Evolutionary conservation across 306 rosid genomes (phyloP).

Genomic region (Cucumis cinereus): DNA sequence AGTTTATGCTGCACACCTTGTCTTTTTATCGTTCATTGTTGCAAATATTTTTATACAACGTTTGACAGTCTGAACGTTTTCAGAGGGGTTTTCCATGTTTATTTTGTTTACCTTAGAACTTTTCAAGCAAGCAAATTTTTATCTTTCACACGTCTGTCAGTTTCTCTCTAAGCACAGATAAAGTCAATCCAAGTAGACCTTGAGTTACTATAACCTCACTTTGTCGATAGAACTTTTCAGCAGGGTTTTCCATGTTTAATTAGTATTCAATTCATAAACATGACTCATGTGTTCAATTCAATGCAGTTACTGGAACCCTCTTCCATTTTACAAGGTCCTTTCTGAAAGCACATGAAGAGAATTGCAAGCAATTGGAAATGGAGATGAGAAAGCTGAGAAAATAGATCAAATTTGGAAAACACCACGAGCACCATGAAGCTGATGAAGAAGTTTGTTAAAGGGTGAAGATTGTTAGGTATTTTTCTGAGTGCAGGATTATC

Average conservation of each 20-base stretch:
- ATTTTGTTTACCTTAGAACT: too few relatives aligned
- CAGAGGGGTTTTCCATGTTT: too few relatives aligned
- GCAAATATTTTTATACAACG: neutral
- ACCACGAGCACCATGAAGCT: constrained; percentile 42
- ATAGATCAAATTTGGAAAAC: constrained; percentile 71
- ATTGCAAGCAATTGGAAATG: constrained; percentile 69
- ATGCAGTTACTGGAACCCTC: constrained; percentile 78
- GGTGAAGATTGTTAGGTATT: neutral
- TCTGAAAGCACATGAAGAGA: constrained; percentile 92
- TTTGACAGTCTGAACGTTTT: neutral
- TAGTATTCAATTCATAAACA: neutral
- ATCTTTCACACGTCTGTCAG: neutral
- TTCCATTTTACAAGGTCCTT: constrained; percentile 63
- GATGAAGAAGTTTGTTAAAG: constrained; percentile 19
- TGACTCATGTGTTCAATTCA: constrained; percentile 1
- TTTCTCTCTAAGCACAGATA: neutral
- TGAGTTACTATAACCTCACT: neutral
- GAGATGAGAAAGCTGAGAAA: constrained; percentile 72
- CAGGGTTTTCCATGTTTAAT: neutral
- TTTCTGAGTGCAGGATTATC: too few relatives aligned
- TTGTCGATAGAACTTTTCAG: neutral
- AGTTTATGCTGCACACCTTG: constrained; percentile 13
- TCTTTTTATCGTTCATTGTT: neutral
- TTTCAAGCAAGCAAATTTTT: neutral
- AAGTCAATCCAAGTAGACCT: too few relatives aligned